These are phyloP conservation scores for Platanthera guangdongensis DNA, from an alignment of 106 monocot species.

Conservation along the genomic window DNA sequence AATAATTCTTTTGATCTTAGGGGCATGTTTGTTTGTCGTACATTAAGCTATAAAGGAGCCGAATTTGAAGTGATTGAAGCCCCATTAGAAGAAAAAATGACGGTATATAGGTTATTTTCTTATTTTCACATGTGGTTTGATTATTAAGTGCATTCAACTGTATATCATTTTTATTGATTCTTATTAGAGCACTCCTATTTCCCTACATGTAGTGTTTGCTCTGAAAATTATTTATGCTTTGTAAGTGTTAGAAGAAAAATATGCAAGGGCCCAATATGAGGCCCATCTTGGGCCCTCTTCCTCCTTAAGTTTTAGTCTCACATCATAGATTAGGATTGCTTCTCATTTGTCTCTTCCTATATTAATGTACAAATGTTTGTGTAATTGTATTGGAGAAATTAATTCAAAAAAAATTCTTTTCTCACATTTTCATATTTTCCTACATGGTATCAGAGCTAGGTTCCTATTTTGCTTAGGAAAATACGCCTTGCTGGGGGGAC, in stretches of 20 bases:
- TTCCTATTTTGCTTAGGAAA: no score
- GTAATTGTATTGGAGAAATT: no score
- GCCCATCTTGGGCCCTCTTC: no score
- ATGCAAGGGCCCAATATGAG: no score
- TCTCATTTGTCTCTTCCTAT: no score
- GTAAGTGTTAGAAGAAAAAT: neutral
- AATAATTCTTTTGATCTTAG: constrained; percentile 28
- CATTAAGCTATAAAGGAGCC: constrained; percentile 83
- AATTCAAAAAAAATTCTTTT: no score
- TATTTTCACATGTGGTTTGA: neutral
- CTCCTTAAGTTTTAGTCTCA: no score
- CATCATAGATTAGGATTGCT: no score
- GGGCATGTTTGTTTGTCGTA: constrained; percentile 99
- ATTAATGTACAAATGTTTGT: no score
- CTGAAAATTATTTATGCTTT: neutral
- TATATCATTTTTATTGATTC: neutral
- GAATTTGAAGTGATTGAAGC: constrained; percentile 98
- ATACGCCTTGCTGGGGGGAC: no score
- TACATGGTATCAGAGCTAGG: no score
- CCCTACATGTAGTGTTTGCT: neutral
- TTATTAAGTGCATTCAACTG: constrained; percentile 1
- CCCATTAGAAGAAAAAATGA: constrained; percentile 85
- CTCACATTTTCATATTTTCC: no score
- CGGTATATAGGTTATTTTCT: constrained; percentile 33
- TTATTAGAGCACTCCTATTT: neutral